Evolutionary conservation across 768 basidiomycete species (phyloP), one percentile per base, ranked within the genome.

Genomic region (Kwoniella newhampshirensis): DNA sequence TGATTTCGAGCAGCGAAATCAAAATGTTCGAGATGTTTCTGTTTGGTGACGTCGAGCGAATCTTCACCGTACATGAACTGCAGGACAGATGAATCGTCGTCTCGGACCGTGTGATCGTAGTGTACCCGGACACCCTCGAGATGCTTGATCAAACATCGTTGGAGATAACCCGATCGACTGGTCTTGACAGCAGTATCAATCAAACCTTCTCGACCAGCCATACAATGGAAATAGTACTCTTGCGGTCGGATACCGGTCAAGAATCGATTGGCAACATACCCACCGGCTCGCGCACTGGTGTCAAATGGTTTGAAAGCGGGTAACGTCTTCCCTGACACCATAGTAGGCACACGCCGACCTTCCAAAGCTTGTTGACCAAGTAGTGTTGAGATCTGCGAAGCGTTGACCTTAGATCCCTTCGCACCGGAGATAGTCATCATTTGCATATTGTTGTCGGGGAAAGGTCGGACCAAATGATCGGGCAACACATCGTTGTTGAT

Each of bases 101-200:
- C 93, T 51, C 96, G 89, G 37, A 99, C 92, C 28, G 94, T 98
- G 75, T 97, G 86, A 77, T 99, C 96, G 77, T 99, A 99, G 75
- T 98, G 94, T 6, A 98, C 87, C 28, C 89, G 87, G 51, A 97
- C 85, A 45, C 94, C 96, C 76, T 99, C 96, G 51, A 99, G 81
- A 76, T 99, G 96, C 77, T 99, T 99, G 81, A 99, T 93, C 64
- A 99, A 81, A 79, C 96, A 98, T 44, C 96, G 85, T 75, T 99
- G 96, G 18, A 99, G 83, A 77, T 99, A 99, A 18, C 96, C 96
- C 3, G 96, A 98, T 52, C 96, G 91, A 61, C 88, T 90, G 3
- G 96, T 99, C 80, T 99, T 99, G 75, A 99, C 94, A 35, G 96
- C 96, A 4, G 96, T 99, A 72, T 99, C 96, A 70, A 99, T 99